phyloP scores from a whole-genome alignment of 164 flowering plant genomes.

The Dillenia suffruticosa region DNA sequence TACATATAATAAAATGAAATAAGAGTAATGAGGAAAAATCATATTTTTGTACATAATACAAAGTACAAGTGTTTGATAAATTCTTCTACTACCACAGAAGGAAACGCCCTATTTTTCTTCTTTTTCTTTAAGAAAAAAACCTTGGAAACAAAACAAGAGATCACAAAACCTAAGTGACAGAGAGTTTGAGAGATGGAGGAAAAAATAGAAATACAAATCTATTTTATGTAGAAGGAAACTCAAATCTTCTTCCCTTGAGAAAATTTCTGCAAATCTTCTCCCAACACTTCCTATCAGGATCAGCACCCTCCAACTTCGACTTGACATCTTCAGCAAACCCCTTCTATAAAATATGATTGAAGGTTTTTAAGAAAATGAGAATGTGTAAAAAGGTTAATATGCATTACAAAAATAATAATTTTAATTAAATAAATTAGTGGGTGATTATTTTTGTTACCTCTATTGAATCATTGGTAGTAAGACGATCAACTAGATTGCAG shows the following conservation, averaged over 20 bases:
- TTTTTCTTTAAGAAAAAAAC: too few species aligned
- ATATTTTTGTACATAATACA: too few species aligned
- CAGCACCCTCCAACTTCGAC: slow-evolving; percentile 34
- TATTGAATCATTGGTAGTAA: slow-evolving; percentile 29
- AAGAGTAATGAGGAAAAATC: too few species aligned
- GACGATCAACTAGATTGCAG: slow-evolving; percentile 56
- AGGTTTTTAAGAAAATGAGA: neutral
- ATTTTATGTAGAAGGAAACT: neutral
- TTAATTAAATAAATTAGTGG: too few species aligned
- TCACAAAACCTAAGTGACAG: neutral
- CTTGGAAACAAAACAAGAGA: too few species aligned
- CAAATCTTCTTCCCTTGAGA: slow-evolving; percentile 26
- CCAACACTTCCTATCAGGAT: slow-evolving; percentile 58
- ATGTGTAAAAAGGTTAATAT: neutral
- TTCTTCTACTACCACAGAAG: too few species aligned
- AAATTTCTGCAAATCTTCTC: slow-evolving; percentile 56
- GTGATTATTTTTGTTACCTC: slow-evolving; percentile 29
- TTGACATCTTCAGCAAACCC: slow-evolving; percentile 46
- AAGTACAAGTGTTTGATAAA: too few species aligned
- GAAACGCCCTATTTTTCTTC: too few species aligned
- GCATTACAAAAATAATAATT: too few species aligned
- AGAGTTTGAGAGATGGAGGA: neutral
- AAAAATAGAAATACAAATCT: neutral
- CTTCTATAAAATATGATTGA: too few species aligned
- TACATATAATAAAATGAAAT: too few species aligned